These are phyloP conservation scores for Aspergillus brunneoviolaceus DNA, from an alignment of 2,329 filamentous ascomycete genomes.

Conservation along the genomic window DNA sequence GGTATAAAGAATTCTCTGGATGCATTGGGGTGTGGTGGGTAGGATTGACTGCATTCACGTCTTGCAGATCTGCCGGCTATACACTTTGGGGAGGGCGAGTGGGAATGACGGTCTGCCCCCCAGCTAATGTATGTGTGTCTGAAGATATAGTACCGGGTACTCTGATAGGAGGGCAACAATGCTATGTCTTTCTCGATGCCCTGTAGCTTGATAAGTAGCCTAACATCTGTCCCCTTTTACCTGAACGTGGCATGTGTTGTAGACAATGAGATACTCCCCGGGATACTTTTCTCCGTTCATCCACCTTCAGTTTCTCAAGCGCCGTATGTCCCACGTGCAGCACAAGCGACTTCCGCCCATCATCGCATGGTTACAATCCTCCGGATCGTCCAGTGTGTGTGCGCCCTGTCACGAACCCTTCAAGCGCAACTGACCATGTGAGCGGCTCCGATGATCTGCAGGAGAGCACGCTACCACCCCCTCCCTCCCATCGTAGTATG, in stretches of 20 bases:
- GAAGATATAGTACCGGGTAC: not conserved
- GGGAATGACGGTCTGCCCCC: not conserved
- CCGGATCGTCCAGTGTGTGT: too few relatives aligned
- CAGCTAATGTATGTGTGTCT: not conserved
- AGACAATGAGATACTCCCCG: too few relatives aligned
- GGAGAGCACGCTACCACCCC: not conserved
- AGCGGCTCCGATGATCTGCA: not conserved
- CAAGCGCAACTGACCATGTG: not conserved
- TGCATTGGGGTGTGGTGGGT: not conserved
- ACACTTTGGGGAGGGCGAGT: not conserved
- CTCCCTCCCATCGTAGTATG: not conserved
- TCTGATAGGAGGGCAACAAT: not conserved
- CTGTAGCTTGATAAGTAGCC: not conserved
- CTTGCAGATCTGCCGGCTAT: not conserved
- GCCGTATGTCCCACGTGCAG: too few relatives aligned
- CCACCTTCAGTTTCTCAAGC: too few relatives aligned
- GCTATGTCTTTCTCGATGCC: not conserved
- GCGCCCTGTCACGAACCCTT: too few relatives aligned
- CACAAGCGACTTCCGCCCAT: too few relatives aligned
- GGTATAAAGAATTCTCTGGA: not conserved
- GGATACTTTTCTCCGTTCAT: too few relatives aligned
- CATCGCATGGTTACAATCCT: too few relatives aligned
- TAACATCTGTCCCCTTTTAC: not conserved
- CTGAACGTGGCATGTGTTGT: not conserved
- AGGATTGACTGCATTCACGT: not conserved